Evolutionary conservation across 441 rosid species (phyloP).

Genomic region (Brassica hybrid): DNA sequence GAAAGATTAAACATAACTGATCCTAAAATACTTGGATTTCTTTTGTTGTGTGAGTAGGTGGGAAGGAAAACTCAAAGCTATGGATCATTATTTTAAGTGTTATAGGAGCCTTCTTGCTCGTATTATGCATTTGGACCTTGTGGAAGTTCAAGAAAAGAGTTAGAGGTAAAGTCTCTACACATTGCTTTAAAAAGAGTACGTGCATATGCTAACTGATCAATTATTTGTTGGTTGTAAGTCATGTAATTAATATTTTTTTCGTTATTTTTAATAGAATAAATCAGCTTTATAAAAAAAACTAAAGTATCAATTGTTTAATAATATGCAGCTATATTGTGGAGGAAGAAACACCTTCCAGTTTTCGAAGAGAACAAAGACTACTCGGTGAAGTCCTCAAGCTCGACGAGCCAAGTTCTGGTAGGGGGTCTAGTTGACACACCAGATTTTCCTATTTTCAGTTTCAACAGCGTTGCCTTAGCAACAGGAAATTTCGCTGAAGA

Average conservation of each 20-base stretch:
- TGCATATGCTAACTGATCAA: background rate
- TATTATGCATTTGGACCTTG: constrained; percentile 44
- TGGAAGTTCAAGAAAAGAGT: constrained; percentile 55
- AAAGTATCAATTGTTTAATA: constrained; percentile 24
- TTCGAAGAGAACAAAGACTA: constrained; percentile 46
- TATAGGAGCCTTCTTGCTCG: constrained; percentile 49
- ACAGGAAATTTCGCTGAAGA: constrained; percentile 68
- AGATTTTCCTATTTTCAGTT: constrained; percentile 63
- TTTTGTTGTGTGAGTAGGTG: constrained; percentile 41
- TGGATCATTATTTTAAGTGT: constrained; percentile 48
- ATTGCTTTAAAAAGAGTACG: background rate
- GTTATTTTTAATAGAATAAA: too few relatives aligned
- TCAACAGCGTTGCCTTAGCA: constrained; percentile 59
- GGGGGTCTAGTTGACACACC: constrained; percentile 55
- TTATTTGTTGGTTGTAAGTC: background rate
- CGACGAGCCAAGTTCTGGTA: constrained; percentile 48
- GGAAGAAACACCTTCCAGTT: constrained; percentile 41
- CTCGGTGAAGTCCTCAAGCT: constrained; percentile 57
- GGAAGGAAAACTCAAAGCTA: constrained; percentile 36
- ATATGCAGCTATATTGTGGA: constrained; percentile 41
- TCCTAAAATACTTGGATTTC: background rate
- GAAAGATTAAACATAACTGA: background rate
- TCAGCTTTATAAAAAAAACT: background rate
- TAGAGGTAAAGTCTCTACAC: constrained; percentile 50
- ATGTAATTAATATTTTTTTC: background rate